Conservation (phyloP, 371 early-diverging fungal species). For the Quaeritorhiza haematococci region DNA sequence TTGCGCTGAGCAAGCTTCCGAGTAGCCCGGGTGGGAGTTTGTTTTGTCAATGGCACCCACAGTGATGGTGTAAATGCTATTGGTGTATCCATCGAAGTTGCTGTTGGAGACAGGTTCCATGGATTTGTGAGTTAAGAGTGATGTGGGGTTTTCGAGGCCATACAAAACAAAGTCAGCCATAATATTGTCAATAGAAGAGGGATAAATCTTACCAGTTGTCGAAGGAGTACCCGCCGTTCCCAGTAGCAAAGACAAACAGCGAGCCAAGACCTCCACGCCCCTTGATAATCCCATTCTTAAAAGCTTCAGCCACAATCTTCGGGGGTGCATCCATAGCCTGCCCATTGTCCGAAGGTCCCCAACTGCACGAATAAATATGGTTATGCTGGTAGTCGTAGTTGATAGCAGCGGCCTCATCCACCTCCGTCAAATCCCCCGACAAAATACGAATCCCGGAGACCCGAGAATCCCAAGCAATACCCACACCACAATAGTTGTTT, state of each 20-base stretch:
- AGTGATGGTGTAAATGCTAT: conserved; percentile 90
- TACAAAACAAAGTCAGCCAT: too few relatives aligned
- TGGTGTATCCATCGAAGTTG: conserved; percentile 96
- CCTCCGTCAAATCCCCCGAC: conserved; percentile 79
- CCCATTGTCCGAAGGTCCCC: conserved; percentile 95
- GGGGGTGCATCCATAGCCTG: conserved; percentile 82
- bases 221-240: conserved; percentile 77
- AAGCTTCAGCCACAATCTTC: conserved; percentile 70
- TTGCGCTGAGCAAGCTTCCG: conserved; percentile 87
- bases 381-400: conserved; percentile 81
- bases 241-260: conserved; percentile 91
- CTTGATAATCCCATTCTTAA: conserved; percentile 73
- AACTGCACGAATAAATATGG: conserved; percentile 89
- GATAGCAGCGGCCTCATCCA: conserved; percentile 85
- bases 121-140: not conserved
- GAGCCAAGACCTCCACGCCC: conserved; percentile 85
- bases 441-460: conserved; percentile 91
- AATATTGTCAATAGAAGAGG: not conserved
- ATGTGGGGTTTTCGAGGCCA: too few relatives aligned
- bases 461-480: conserved; percentile 83
- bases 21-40: conserved; percentile 76
- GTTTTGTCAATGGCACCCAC: conserved; percentile 82
- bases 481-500: conserved; percentile 93
- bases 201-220: conserved; percentile 75
- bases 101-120: conserved; percentile 26